Evolutionary conservation across 768 basidiomycete genomes (phyloP).

Genomic region (Leccinum rimulosum): DNA sequence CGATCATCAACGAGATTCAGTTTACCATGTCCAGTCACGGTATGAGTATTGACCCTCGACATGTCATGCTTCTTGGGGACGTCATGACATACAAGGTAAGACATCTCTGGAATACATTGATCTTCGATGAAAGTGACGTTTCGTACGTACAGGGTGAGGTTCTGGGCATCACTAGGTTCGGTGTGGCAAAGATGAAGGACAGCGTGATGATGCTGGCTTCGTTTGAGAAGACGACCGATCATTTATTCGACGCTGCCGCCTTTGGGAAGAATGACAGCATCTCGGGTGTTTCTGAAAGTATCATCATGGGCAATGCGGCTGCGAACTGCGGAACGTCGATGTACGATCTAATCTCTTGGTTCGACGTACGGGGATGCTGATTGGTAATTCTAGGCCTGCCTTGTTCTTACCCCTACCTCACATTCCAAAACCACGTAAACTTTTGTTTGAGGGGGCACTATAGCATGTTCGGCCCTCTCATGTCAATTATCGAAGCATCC

Average conservation of each 20-base stretch:
- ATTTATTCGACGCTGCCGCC: slow-evolving; percentile 95
- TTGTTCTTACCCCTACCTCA: slow-evolving; percentile 30
- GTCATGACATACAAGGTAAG: slow-evolving; percentile 96
- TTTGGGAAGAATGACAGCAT: slow-evolving; percentile 95
- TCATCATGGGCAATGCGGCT: slow-evolving; percentile 98
- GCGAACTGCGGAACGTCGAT: slow-evolving; percentile 93
- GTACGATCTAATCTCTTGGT: slow-evolving; percentile 43
- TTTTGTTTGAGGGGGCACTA: slow-evolving; percentile 36
- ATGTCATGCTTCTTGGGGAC: slow-evolving; percentile 97
- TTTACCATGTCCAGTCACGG: slow-evolving; percentile 97
- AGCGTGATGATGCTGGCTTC: slow-evolving; percentile 98
- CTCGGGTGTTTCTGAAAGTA: slow-evolving; percentile 97
- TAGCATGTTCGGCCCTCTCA: slow-evolving; percentile 5
- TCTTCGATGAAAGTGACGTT: neutral
- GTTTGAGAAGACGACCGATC: slow-evolving; percentile 99
- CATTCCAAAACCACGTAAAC: slow-evolving; percentile 34
- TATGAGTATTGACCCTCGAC: slow-evolving; percentile 98
- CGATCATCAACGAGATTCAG: slow-evolving; percentile 96
- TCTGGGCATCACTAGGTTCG: slow-evolving; percentile 96
- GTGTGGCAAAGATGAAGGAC: slow-evolving; percentile 99
- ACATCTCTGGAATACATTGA: neutral
- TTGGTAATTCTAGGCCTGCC: slow-evolving; percentile 31
- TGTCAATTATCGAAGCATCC: neutral
- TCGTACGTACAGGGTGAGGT: slow-evolving; percentile 74
- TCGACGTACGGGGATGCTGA: slow-evolving; percentile 5